These are phyloP conservation scores for Pichia sp. DNA, from an alignment of 1,139 yeast species.

Conservation along the genomic window DNA sequence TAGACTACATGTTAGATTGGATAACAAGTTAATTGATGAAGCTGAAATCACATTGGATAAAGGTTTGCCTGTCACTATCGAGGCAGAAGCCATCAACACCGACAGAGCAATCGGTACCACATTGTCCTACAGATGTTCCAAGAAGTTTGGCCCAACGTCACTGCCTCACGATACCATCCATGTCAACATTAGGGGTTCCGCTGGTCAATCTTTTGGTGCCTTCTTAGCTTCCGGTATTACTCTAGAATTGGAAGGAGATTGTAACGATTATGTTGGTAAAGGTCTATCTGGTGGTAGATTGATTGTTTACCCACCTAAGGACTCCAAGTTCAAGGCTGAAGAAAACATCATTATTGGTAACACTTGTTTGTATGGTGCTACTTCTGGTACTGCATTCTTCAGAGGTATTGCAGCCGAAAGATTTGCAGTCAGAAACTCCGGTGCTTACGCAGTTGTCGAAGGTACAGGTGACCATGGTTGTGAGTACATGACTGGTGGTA, in stretches of 20 bases:
- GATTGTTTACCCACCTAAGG: slow-evolving; percentile 86
- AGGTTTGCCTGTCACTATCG: slow-evolving; percentile 92
- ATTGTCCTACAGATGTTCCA: slow-evolving; percentile 87
- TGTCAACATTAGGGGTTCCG: slow-evolving; percentile 85
- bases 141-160: slow-evolving; percentile 88
- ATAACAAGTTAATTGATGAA: slow-evolving; percentile 93
- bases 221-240: slow-evolving; percentile 95
- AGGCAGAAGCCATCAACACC: slow-evolving; percentile 88
- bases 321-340: slow-evolving; percentile 82
- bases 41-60: slow-evolving; percentile 88
- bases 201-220: slow-evolving; percentile 99
- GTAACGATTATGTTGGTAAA: slow-evolving; percentile 96
- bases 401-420: slow-evolving; percentile 98
- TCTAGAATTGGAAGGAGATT: slow-evolving; percentile 92
- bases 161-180: slow-evolving; percentile 95
- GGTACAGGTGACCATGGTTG: slow-evolving; percentile 99
- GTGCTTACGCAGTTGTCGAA: slow-evolving; percentile 95
- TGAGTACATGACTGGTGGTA: slow-evolving; percentile 99
- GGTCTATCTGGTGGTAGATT: slow-evolving; percentile 95
- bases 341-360: slow-evolving; percentile 96
- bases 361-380: slow-evolving; percentile 97
- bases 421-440: slow-evolving; percentile 97
- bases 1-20: slow-evolving; percentile 84
- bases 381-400: slow-evolving; percentile 89
- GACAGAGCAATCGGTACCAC: slow-evolving; percentile 97